These are phyloP conservation scores for Alnus rubra DNA, from an alignment of 306 rosid species.

Conservation along the genomic window DNA sequence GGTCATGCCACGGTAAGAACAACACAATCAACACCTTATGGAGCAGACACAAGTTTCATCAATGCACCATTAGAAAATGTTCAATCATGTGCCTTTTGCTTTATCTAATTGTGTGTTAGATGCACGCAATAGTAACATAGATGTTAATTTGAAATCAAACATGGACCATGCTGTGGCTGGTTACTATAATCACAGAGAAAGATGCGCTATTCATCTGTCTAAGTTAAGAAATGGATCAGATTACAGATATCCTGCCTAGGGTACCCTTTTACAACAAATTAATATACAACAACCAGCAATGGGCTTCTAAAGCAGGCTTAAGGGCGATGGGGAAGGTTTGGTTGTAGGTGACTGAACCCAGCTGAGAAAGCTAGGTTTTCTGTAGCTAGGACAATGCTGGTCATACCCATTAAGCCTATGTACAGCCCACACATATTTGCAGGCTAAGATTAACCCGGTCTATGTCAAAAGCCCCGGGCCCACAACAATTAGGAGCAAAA, in stretches of 20 bases:
- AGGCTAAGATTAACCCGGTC: conserved; percentile 12
- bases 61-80: not conserved
- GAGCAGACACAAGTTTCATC: conserved; percentile 5
- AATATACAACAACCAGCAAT: not conserved
- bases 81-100: not conserved
- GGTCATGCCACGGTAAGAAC: conserved; percentile 28
- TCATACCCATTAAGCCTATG: not conserved
- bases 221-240: conserved; percentile 7
- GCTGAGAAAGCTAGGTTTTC: not conserved
- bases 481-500: conserved; percentile 7
- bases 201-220: not conserved
- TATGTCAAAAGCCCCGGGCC: conserved; percentile 23
- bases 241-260: not conserved
- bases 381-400: not conserved
- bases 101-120: not conserved
- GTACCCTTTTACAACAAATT: not conserved
- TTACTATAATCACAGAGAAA: not conserved
- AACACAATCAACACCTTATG: not conserved
- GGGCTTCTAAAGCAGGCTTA: conserved; percentile 3
- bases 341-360: not conserved
- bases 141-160: not conserved
- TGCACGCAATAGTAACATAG: not conserved
- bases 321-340: not conserved
- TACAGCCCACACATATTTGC: conserved; percentile 11
- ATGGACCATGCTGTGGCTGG: not conserved